A percentile compares a stretch with the other conserved stretches of the same genome.
phyloP scores from a whole-genome alignment of 257 asterid genomes.

The Striga asiatica region DNA sequence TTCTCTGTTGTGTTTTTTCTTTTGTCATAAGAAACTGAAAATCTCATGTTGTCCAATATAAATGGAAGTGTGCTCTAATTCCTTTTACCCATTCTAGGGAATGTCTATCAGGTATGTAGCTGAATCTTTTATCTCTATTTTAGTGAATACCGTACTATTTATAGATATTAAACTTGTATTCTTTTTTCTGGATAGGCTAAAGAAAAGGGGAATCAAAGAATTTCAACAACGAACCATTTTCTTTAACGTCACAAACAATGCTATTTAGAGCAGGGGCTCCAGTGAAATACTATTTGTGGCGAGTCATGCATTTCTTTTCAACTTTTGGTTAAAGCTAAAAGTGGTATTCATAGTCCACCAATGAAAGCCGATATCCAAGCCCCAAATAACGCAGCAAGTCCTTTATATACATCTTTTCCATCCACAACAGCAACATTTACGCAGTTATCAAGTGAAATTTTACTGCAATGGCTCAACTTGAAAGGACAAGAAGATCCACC shows the following conservation, averaged over 20 bases:
- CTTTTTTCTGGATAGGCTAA: not conserved
- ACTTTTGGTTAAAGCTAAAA: not conserved
- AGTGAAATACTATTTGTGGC: slow-evolving; percentile 8
- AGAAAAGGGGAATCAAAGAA: not conserved
- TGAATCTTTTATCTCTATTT: not conserved
- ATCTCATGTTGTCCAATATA: not conserved
- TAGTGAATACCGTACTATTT: not conserved
- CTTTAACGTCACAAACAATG: too few relatives aligned
- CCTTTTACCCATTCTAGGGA: not conserved
- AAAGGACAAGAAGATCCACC: slow-evolving; percentile 17
- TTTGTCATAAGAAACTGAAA: not conserved
- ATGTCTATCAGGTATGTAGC: not conserved
- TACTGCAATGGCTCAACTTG: slow-evolving; percentile 41
- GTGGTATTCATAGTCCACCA: slow-evolving; percentile 16
- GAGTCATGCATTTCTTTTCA: not conserved
- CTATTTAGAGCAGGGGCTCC: not conserved
- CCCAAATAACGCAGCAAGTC: slow-evolving; percentile 8
- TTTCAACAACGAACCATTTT: too few relatives aligned
- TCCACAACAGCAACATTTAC: not conserved
- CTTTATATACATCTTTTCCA: slow-evolving; percentile 8
- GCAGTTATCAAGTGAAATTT: not conserved
- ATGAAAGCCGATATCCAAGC: slow-evolving; percentile 28
- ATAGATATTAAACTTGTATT: not conserved
- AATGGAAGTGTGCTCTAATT: not conserved
- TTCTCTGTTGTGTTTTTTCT: too few relatives aligned